phyloP scores from a whole-genome alignment of 768 basidiomycete genomes.

The Kwoniella shandongensis region DNA sequence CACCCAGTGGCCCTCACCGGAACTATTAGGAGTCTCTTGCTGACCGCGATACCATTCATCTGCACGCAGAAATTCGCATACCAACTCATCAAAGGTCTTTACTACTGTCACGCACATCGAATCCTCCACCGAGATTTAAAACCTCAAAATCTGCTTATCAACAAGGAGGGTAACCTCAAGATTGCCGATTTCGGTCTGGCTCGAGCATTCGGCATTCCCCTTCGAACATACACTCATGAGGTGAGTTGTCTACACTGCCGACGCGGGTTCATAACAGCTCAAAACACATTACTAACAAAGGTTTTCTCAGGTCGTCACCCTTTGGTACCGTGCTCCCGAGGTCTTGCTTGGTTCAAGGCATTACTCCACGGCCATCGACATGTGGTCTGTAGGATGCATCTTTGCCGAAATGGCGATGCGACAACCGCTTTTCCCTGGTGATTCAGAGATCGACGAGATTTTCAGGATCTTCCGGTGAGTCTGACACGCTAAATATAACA shows the following conservation, averaged over 20 bases:
- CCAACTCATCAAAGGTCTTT: constrained; percentile 84
- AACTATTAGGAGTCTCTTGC: no score
- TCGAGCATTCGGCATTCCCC: constrained; percentile 94
- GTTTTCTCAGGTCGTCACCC: constrained; percentile 98
- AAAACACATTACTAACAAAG: no score
- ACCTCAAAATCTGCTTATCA: constrained; percentile 92
- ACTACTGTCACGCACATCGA: constrained; percentile 92
- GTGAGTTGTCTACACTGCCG: constrained; percentile 60
- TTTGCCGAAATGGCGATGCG: constrained; percentile 98
- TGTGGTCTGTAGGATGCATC: constrained; percentile 99
- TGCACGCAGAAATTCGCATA: constrained; percentile 85
- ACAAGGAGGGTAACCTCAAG: constrained; percentile 85
- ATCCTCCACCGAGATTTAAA: constrained; percentile 97
- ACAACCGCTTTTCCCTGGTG: constrained; percentile 91
- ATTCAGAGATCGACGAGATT: constrained; percentile 99
- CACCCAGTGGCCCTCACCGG: no score
- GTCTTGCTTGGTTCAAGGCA: constrained; percentile 92
- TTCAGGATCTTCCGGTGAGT: constrained; percentile 96
- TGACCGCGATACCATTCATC: no score
- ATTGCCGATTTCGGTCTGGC: constrained; percentile 96
- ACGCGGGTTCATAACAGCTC: no score
- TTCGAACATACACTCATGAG: constrained; percentile 99
- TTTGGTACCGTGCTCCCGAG: constrained; percentile 99
- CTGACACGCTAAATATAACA: neutral
- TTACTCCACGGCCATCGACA: constrained; percentile 96